Base-by-base conservation (phyloP, 1,284 basidiomycete genomes). In the Hortiboletus rubellus region DNA sequence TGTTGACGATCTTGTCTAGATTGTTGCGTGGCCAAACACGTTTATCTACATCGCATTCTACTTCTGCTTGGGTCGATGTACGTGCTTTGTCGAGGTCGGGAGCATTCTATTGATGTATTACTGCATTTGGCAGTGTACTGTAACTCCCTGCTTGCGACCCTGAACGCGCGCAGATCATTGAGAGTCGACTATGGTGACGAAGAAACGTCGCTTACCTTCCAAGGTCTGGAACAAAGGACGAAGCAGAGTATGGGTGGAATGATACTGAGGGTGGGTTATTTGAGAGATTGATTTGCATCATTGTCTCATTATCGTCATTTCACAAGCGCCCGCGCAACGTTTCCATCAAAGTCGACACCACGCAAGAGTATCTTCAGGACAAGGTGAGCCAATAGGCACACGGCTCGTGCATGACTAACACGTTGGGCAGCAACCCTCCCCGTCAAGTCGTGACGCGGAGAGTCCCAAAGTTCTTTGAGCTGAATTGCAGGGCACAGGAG, bases 21-120 rank as follows among this genome's bases (percentile, higher is more conserved):
- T 82, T 54, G 59, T 75, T 27, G 68, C 66, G 0, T 72, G 77
- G 47, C 77, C 79, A 2, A 48, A 59, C 46, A 77, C 79, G 0
- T 77, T 83, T 60, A 70, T 82, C 52, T 83, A 83, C 61, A 80
- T 82, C 15, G 63, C 73, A 9, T 83, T 83, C 67, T 83, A 79
- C 66, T 83, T 83, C 64, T 76, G 75, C 58, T 72, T 82, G 38
- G 82, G 81, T 17, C 77, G 81, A 37, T 62, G 77, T 79, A 60
- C 54, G 78, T 68, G 4, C 3, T 41, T 30, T 34, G 12, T 36
- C 24, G 7, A 3, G 27, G 7, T 18, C 8, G 11, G 40, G 8
- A 27, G 7, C 7, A 27, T 12, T 10, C 9, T 2, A 22, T 27
- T 50, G 12, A 66, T 5, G 0, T 15, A 7, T n/a, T n/a, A 6